Evolutionary conservation across 192 early-diverging fungal genomes (phyloP).

Genomic region (Entrophospora sp.): DNA sequence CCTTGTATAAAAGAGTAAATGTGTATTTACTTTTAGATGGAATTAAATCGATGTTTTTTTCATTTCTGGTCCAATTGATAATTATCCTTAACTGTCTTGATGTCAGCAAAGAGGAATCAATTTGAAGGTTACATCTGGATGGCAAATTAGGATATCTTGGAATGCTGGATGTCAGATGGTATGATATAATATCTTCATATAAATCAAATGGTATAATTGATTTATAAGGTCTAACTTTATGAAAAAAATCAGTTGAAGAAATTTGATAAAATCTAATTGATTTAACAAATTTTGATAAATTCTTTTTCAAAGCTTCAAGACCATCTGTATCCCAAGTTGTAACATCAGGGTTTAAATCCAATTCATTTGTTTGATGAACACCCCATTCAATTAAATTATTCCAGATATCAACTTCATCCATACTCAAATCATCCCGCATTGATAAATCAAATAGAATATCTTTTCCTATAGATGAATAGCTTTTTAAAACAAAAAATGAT

Average conservation of each 20-base stretch:
- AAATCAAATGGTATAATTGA: not conserved
- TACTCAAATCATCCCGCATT: not conserved
- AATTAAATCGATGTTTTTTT: no score
- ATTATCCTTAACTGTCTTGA: no score
- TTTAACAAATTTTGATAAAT: not conserved
- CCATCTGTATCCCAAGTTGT: not conserved
- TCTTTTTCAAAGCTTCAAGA: not conserved
- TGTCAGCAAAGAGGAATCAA: no score
- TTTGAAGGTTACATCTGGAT: no score
- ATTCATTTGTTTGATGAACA: not conserved
- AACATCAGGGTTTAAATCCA: not conserved
- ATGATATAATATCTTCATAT: not conserved
- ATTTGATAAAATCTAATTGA: slow-evolving; percentile 13
- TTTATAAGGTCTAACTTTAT: slow-evolving; percentile 4
- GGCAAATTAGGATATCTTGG: no score
- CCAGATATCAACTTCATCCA: slow-evolving; percentile 18
- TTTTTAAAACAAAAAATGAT: not conserved
- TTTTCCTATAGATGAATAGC: not conserved
- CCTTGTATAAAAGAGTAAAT: no score
- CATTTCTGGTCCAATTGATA: no score
- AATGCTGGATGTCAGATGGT: not conserved
- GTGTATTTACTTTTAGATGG: no score
- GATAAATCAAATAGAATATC: not conserved
- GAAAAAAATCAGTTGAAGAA: not conserved
- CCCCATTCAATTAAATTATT: slow-evolving; percentile 14